Conservation (phyloP, 140 eudicot species). For the Oenanthe javanica region DNA sequence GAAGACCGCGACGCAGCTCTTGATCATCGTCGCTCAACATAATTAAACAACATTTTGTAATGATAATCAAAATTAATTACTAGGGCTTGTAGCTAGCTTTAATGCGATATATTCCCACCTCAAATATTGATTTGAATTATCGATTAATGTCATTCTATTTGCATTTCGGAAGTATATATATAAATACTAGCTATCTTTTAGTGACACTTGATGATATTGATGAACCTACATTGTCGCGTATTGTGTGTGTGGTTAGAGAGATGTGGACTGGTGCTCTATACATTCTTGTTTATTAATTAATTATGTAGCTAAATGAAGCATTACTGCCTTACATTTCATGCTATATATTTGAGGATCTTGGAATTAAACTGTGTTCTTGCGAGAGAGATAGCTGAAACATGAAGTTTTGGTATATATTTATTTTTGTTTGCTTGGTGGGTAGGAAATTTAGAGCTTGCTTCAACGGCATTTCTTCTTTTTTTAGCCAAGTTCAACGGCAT, state of each 20-base stretch:
- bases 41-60: background rate
- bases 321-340: background rate
- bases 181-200: background rate
- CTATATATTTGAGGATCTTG: background rate
- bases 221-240: conserved; percentile 8
- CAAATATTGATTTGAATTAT: background rate
- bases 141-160: background rate
- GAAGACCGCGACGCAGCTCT: background rate
- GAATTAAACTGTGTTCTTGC: background rate
- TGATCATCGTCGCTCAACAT: background rate
- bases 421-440: conserved; percentile 7
- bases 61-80: conserved; percentile 1
- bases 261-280: background rate
- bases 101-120: background rate
- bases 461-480: conserved; percentile 31
- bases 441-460: conserved; percentile 15
- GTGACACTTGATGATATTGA: conserved; percentile 1
- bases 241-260: background rate
- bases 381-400: background rate
- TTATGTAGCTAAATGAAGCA: too few relatives aligned
- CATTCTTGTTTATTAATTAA: background rate
- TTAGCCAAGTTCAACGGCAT: too few relatives aligned
- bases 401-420: background rate
- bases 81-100: background rate
- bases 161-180: background rate